These are phyloP conservation scores for Zygosaccharomyces kombuchaensis DNA, from an alignment of 805 yeast genomes.

Conservation along the genomic window DNA sequence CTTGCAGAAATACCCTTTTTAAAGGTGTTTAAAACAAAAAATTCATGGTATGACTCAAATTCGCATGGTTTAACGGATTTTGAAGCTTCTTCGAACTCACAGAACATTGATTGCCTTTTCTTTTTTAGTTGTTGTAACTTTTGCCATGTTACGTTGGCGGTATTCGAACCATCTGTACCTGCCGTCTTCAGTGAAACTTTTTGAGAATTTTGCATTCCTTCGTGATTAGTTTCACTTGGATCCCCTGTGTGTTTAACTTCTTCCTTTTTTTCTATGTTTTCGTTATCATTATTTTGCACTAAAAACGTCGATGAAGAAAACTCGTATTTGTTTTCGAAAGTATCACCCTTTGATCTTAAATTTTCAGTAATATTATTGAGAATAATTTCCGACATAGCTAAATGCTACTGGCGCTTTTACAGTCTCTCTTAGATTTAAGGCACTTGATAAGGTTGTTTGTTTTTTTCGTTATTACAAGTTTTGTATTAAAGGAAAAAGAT, in stretches of 20 bases:
- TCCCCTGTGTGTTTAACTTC: conserved; percentile 1
- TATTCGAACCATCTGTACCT: neutral
- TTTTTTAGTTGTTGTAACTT: neutral
- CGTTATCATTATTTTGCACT: neutral
- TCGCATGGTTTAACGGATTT: conserved; percentile 25
- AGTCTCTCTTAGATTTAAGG: neutral
- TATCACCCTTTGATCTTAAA: neutral
- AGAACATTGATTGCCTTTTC: conserved; percentile 5
- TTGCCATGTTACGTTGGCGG: neutral
- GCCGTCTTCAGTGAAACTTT: neutral
- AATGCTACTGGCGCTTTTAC: neutral
- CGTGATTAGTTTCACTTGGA: neutral
- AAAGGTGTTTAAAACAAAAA: conserved; percentile 27
- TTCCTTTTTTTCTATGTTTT: neutral
- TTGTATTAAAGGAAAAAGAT: neutral
- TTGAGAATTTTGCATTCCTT: neutral
- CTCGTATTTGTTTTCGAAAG: neutral
- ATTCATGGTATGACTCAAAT: conserved; percentile 35
- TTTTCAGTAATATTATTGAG: neutral
- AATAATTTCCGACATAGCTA: neutral
- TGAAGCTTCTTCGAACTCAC: conserved; percentile 14
- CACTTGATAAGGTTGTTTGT: neutral
- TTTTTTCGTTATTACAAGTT: neutral
- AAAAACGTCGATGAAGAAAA: neutral
- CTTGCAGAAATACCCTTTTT: conserved; percentile 32